Evolutionary conservation across 2,329 filamentous ascomycete genomes (phyloP).

Genomic region (Thelonectria discophora): DNA sequence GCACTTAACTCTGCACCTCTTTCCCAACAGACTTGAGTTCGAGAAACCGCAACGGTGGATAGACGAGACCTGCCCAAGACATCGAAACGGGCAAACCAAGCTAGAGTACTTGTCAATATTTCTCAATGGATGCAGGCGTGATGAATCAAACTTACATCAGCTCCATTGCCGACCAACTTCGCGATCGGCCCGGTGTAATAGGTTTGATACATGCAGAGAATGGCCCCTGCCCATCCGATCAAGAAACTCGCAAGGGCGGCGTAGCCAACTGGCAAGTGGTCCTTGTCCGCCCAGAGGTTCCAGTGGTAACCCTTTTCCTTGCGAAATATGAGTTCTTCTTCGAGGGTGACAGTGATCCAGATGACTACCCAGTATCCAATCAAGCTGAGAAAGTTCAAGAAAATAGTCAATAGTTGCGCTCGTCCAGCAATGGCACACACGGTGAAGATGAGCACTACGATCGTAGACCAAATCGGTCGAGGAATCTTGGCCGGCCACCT

Average conservation of each 20-base stretch:
- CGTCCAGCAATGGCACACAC: slow-evolving; percentile 1
- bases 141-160: slow-evolving; percentile 2
- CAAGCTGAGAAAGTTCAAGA: neutral
- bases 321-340: neutral
- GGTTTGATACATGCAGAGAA: slow-evolving; percentile 3
- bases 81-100: slow-evolving; percentile 1
- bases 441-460: neutral
- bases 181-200: slow-evolving; percentile 1
- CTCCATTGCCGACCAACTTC: neutral
- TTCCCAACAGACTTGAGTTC: neutral
- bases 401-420: neutral
- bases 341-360: neutral
- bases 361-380: slow-evolving; percentile 7
- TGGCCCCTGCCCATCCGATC: neutral
- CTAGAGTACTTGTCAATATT: neutral
- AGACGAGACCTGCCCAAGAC: neutral
- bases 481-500: neutral
- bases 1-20: neutral
- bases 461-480: neutral
- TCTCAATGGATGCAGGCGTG: neutral
- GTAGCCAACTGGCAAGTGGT: neutral
- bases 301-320: neutral
- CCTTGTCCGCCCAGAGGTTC: neutral
- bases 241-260: neutral
- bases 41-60: neutral